Evolutionary conservation across 257 asterid genomes (phyloP).

Genomic region (Petunia axillaris): DNA sequence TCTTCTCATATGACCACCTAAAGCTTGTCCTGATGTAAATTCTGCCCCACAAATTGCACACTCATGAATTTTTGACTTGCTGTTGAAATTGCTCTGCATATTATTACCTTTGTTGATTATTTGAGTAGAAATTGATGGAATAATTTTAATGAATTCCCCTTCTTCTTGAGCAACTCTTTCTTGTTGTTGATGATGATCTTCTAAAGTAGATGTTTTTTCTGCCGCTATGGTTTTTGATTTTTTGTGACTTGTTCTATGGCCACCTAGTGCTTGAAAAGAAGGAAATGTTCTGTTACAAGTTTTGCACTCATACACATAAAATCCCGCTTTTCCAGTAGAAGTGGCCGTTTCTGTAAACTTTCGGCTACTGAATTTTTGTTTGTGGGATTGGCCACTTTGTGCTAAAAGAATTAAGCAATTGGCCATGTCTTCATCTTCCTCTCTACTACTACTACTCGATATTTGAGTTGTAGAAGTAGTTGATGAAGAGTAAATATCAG

Average conservation of each 20-base stretch:
- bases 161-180: neutral
- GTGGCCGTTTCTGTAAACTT: slow-evolving; percentile 54
- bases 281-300: slow-evolving; percentile 77
- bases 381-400: slow-evolving; percentile 49
- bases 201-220: slow-evolving; percentile 37
- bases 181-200: slow-evolving; percentile 15
- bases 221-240: slow-evolving; percentile 50
- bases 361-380: slow-evolving; percentile 39
- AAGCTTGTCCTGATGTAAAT: slow-evolving; percentile 30
- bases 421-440: slow-evolving; percentile 84
- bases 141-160: neutral
- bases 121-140: slow-evolving; percentile 29
- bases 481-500: slow-evolving; percentile 37
- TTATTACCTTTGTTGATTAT: slow-evolving; percentile 26
- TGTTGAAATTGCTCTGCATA: neutral
- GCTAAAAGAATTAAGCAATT: slow-evolving; percentile 83
- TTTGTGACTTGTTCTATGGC: slow-evolving; percentile 89
- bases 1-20: slow-evolving; percentile 33
- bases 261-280: slow-evolving; percentile 89
- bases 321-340: slow-evolving; percentile 45
- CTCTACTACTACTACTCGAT: slow-evolving; percentile 41
- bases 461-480: slow-evolving; percentile 49
- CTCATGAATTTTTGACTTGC: slow-evolving; percentile 25
- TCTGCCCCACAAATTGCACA: slow-evolving; percentile 30
- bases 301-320: slow-evolving; percentile 73